Evolutionary conservation across 1,284 basidiomycete species (phyloP).

Genomic region (Ustilago esculenta): DNA sequence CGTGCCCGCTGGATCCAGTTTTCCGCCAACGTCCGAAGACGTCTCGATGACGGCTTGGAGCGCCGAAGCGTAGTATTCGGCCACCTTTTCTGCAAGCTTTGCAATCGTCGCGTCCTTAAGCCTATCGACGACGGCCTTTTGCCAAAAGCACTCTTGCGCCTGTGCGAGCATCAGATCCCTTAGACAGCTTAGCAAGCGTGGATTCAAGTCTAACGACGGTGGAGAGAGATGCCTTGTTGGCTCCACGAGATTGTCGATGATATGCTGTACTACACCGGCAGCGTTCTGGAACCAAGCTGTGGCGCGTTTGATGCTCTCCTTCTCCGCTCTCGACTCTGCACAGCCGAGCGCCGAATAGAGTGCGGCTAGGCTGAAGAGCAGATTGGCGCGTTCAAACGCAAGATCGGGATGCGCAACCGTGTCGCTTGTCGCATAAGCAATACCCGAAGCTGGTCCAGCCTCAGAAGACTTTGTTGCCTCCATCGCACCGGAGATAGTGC

Average conservation of each 20-base stretch:
- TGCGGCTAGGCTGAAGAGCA: slow-evolving; percentile 53
- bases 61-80: slow-evolving; percentile 52
- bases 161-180: slow-evolving; percentile 87
- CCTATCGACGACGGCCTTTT: slow-evolving; percentile 81
- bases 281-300: slow-evolving; percentile 57
- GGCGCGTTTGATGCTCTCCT: slow-evolving; percentile 61
- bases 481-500: slow-evolving; percentile 34
- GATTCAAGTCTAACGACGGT: slow-evolving; percentile 56
- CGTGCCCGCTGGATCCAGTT: slow-evolving; percentile 5
- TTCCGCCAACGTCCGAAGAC: neutral
- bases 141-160: slow-evolving; percentile 97
- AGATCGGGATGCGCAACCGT: slow-evolving; percentile 52
- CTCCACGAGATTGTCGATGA: slow-evolving; percentile 42
- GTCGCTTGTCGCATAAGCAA: slow-evolving; percentile 36
- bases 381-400: slow-evolving; percentile 53
- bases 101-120: slow-evolving; percentile 87
- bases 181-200: slow-evolving; percentile 75
- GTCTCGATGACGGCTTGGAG: slow-evolving; percentile 22
- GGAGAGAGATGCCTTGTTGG: slow-evolving; percentile 28
- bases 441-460: slow-evolving; percentile 24
- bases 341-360: slow-evolving; percentile 52
- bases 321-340: slow-evolving; percentile 49
- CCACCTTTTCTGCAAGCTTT: slow-evolving; percentile 80
- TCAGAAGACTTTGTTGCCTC: slow-evolving; percentile 42
- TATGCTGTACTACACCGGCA: slow-evolving; percentile 51